These are phyloP conservation scores for Mortierella sp. DNA, from an alignment of 371 early-diverging fungal species.

Conservation along the genomic window DNA sequence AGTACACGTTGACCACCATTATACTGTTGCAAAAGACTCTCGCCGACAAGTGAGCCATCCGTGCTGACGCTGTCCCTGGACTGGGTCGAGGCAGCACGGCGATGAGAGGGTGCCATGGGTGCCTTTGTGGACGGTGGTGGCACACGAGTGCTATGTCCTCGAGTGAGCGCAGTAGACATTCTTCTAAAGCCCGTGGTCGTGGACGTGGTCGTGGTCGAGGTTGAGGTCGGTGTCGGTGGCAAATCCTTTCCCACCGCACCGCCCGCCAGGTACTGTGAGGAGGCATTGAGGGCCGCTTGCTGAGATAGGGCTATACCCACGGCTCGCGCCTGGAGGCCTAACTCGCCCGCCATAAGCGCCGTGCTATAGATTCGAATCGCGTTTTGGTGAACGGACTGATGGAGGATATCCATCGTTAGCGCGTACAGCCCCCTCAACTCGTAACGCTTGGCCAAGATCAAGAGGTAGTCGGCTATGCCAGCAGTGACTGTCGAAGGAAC, in stretches of 20 bases:
- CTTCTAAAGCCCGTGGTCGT: not conserved
- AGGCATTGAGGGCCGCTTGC: slow-evolving; percentile 3
- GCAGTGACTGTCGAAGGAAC: slow-evolving; percentile 23
- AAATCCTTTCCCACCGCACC: slow-evolving; percentile 18
- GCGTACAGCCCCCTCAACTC: slow-evolving; percentile 46
- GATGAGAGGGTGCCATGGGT: slow-evolving; percentile 4
- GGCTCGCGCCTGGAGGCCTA: slow-evolving; percentile 46
- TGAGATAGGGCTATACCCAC: slow-evolving; percentile 26
- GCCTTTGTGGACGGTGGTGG: slow-evolving; percentile 5
- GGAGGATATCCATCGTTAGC: slow-evolving; percentile 37
- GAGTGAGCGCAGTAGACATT: not conserved
- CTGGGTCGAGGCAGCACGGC: slow-evolving; percentile 4
- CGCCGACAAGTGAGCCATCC: slow-evolving; percentile 33
- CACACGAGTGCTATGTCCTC: not conserved
- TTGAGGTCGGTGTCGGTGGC: slow-evolving; percentile 12
- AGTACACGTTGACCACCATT: slow-evolving; percentile 14
- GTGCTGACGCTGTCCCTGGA: slow-evolving; percentile 44
- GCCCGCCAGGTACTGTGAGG: not conserved
- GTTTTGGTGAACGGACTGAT: slow-evolving; percentile 24
- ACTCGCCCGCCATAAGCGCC: slow-evolving; percentile 44
- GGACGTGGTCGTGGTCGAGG: too few relatives aligned
- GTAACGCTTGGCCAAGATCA: slow-evolving; percentile 42
- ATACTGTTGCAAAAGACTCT: slow-evolving; percentile 40
- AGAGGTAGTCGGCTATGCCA: slow-evolving; percentile 38
- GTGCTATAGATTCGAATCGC: slow-evolving; percentile 34